Evolutionary conservation across 169 alveolate genomes (phyloP), one percentile per base, ranked within the genome.

Genomic region (Plasmodium falciparum): DNA sequence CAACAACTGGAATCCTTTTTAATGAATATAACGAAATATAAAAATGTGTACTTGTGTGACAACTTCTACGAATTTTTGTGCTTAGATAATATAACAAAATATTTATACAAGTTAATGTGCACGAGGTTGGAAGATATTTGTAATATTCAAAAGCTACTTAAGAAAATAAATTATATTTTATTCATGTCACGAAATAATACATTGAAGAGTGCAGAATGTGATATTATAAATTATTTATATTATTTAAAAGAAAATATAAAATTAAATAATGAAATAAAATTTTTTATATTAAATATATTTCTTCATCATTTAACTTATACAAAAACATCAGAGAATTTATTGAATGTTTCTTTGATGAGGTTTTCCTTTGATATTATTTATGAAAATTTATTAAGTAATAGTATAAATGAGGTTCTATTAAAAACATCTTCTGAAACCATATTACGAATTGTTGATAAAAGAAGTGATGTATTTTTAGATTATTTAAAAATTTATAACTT

Each of bases 291-390:
- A 13, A 76, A 76, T 56, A 76, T 76, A 50, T 76, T 76, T 20
- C 78, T 76, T 5, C 89, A 76, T 15, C 89, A 76, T 58, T 50
- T 76, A 58, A 76, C 89, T 0, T 76, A 76, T 29, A 76, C 89
- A 6, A 76, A 76, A 59, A 76, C 43, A 3, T 58, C 89, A 5
- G 78, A 76, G 45, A 76, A 76, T 29, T 43, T 76, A 20, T 59
- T 76, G 11, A 76, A 76, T 24, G 78, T 76, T 43, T 59, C 75
- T 7, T 50, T 76, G 17, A 76, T 76, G 89, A 76, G 67, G 2
- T 76, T 76, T 24, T 52, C 89, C 69, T 65, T 76, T 56, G 89
- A 76, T 45, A 52, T 76, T 6, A 76, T 76, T 2, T 39, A 65
- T 62, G 89, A 76, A 11, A 65, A 76, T 29, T 49, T 76, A 24